Evolutionary conservation across 768 basidiomycete species (phyloP), one percentile per base, ranked within the genome.

Genomic region (Hygrophorus pudorinus): DNA sequence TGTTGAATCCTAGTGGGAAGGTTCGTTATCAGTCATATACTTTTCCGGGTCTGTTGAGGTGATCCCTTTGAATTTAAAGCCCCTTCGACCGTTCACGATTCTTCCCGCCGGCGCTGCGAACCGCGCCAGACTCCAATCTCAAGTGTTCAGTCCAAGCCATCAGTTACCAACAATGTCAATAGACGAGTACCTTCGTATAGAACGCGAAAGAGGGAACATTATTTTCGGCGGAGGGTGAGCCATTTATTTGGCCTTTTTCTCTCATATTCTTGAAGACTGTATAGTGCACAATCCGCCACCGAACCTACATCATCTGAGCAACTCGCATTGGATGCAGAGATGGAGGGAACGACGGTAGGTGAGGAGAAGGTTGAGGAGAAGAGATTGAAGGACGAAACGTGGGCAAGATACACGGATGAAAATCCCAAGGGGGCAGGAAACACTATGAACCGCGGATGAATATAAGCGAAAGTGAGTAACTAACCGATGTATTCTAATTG

Each of bases 371-470:
- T 58, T 13, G 92, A 93, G 56, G 70, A 81, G 56, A 83, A 85
- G 63, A 65, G 92, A 36, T 70, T 73, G 54, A 86, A 91, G 59
- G 87, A 93, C 52, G 90, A 97, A 59, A 80, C 81, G 29, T 97
- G 93, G 92, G 91, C 92, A 24, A 70, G 67, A 46, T 98, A 77
- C 55, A 90, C 83, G 12, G 96, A 97, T 41, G 71, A 67, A 18
- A 81, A 99, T 61, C 81, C 83, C 10, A 81, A 72, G 55, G 96
- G 96, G 1, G 85, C 85, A n/a, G 96, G 96, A 3, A 99, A 99
- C 59, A 94, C 83, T 9, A 91, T 94, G 85, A 96, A 97, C 60
- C 76, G 88, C 50, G 92, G 92, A 48, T 91, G 61, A 74, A 16
- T 27, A 24, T 40, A 31, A 16, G 16, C 56, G 56, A 39, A 42